phyloP scores from a whole-genome alignment of 441 rosid species.

The Bocquillonia castaneifolia region DNA sequence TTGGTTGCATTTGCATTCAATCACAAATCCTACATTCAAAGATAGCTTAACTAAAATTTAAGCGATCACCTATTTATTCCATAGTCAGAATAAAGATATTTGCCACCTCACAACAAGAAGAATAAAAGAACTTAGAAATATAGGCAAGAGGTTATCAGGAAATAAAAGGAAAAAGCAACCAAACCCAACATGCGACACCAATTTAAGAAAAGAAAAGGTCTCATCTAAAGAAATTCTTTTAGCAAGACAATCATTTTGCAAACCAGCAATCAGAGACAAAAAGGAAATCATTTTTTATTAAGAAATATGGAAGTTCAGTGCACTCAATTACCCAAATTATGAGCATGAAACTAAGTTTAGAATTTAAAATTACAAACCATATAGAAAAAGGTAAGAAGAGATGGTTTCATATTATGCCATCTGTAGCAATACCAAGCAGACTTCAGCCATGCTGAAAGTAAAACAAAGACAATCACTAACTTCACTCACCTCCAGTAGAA shows the following conservation, averaged over 20 bases:
- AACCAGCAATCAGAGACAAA: not conserved
- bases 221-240: too few species aligned
- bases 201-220: not conserved
- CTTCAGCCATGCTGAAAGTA: not conserved
- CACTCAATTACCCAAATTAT: not conserved
- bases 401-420: too few species aligned
- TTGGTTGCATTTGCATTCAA: conserved; percentile 3
- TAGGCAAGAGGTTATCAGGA: not conserved
- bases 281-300: not conserved
- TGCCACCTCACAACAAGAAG: not conserved
- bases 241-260: not conserved
- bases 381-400: not conserved
- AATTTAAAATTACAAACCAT: not conserved
- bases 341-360: not conserved
- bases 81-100: not conserved
- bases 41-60: not conserved
- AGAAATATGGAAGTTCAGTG: not conserved
- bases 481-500: conserved; percentile 42
- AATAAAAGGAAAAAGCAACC: too few species aligned
- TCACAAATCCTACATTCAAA: not conserved
- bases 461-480: not conserved
- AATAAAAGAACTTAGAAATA: not conserved
- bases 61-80: not conserved
- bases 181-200: too few species aligned
- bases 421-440: not conserved